These are phyloP conservation scores for Rosa multiflora DNA, from an alignment of 306 rosid genomes.

Conservation along the genomic window DNA sequence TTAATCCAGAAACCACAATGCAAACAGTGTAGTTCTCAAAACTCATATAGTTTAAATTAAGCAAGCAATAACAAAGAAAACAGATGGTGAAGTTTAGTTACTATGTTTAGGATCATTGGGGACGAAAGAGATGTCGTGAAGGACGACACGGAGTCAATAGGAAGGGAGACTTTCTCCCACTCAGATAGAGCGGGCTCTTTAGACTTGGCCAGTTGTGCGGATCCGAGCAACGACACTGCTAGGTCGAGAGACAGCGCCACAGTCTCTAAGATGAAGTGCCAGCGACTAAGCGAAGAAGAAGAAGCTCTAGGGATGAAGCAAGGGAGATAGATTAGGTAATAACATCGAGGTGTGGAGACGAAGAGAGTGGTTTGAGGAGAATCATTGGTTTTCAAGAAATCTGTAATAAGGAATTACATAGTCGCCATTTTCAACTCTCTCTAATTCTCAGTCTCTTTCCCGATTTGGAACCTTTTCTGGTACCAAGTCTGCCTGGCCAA, in stretches of 20 bases:
- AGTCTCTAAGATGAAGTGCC: slow-evolving; percentile 59
- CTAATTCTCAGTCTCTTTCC: slow-evolving; percentile 23
- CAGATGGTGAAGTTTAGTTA: background rate
- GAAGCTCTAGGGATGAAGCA: slow-evolving; percentile 50
- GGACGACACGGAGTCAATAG: slow-evolving; percentile 93
- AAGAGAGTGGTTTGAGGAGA: slow-evolving; percentile 42
- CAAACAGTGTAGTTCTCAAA: no score
- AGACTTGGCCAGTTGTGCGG: slow-evolving; percentile 45
- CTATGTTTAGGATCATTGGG: slow-evolving; percentile 77
- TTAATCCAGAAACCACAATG: background rate
- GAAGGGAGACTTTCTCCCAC: slow-evolving; percentile 85
- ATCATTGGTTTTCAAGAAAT: slow-evolving; percentile 32
- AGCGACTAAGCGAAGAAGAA: slow-evolving; percentile 36
- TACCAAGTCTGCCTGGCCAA: slow-evolving; percentile 11
- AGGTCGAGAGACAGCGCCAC: slow-evolving; percentile 54
- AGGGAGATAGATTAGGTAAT: slow-evolving; percentile 22
- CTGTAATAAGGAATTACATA: slow-evolving; percentile 53
- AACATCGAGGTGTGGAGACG: slow-evolving; percentile 21
- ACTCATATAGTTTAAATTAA: no score
- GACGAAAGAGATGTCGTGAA: slow-evolving; percentile 87
- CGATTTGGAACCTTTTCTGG: slow-evolving; percentile 11
- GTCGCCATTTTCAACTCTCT: slow-evolving; percentile 43
- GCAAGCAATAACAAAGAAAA: no score
- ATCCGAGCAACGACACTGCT: slow-evolving; percentile 31
- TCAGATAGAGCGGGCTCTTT: slow-evolving; percentile 62